Percentiles rank a stretch among this genome's conserved stretches.
Evolutionary conservation across 495 filamentous ascomycete species (phyloP).

Genomic region (Penicillium atrosanguineum): DNA sequence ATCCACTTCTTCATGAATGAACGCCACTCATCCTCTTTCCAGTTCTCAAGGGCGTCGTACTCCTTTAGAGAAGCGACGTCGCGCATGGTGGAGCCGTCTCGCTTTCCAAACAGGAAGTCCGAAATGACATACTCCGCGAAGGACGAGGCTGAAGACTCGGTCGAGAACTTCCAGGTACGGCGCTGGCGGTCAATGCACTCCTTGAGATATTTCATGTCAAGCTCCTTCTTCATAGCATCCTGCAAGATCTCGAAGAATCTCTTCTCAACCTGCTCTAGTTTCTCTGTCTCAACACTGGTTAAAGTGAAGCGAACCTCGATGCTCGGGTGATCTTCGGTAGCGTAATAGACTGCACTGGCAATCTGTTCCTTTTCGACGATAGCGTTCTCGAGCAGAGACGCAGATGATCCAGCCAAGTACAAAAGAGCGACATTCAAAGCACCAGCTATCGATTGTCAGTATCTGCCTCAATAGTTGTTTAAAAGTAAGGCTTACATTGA

Average conservation of each 20-base stretch:
- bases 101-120: constrained; percentile 82
- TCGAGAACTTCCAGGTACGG: constrained; percentile 73
- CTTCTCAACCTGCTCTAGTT: constrained; percentile 77
- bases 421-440: constrained; percentile 74
- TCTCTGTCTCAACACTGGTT: constrained; percentile 81
- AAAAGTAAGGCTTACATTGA: constrained; percentile 39
- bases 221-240: constrained; percentile 70
- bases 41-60: constrained; percentile 73
- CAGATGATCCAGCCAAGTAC: constrained; percentile 89
- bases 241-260: constrained; percentile 80
- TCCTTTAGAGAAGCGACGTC: constrained; percentile 65
- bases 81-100: constrained; percentile 76
- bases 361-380: constrained; percentile 93
- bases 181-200: constrained; percentile 80
- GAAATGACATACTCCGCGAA: constrained; percentile 80
- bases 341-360: constrained; percentile 76
- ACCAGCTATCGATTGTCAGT: constrained; percentile 40
- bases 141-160: constrained; percentile 70
- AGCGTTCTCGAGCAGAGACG: constrained; percentile 84
- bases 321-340: constrained; percentile 73
- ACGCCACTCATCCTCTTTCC: constrained; percentile 82
- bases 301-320: constrained; percentile 79
- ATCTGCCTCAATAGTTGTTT: neutral
- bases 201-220: constrained; percentile 85
- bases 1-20: constrained; percentile 80